A percentile compares a stretch with the other conserved stretches of the same genome.
These are phyloP conservation scores for Dothidotthia symphoricarpi DNA, from an alignment of 2,329 filamentous ascomycete genomes.

Conservation along the genomic window DNA sequence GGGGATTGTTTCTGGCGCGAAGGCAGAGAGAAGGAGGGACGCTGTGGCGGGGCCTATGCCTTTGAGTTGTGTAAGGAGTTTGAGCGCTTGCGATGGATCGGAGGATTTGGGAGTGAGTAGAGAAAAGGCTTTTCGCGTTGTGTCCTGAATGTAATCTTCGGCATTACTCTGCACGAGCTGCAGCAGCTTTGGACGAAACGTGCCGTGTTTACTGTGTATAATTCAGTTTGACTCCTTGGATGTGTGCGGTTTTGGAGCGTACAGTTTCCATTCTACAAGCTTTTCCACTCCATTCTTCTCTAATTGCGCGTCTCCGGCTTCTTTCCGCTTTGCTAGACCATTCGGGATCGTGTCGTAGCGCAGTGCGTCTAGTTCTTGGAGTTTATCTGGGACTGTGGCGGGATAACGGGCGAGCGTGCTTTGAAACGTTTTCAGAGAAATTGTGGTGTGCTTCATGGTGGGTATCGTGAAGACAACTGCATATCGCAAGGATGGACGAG, in stretches of 20 bases:
- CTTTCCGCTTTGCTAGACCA: conserved; percentile 14
- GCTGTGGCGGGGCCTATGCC: conserved; percentile 80
- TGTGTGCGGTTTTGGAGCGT: background rate
- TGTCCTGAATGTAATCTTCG: conserved; percentile 46
- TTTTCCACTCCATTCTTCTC: conserved; percentile 32
- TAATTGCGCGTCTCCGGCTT: conserved; percentile 14
- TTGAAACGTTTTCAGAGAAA: conserved; percentile 20
- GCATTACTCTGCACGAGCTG: conserved; percentile 59
- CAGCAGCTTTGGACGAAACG: conserved; percentile 49
- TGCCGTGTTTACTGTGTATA: conserved; percentile 49
- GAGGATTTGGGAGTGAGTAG: conserved; percentile 3
- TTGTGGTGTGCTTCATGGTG: conserved; percentile 2
- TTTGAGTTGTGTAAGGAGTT: conserved; percentile 59
- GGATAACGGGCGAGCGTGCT: conserved; percentile 26
- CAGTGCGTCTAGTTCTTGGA: conserved; percentile 32
- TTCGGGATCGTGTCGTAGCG: conserved; percentile 35
- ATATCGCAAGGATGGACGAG: no score
- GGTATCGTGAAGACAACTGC: no score
- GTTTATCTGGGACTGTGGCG: conserved; percentile 23
- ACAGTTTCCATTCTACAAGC: conserved; percentile 45
- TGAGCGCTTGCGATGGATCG: conserved; percentile 44
- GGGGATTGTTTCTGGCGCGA: conserved; percentile 58
- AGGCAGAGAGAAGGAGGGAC: conserved; percentile 67
- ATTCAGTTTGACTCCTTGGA: background rate
- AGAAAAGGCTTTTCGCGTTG: conserved; percentile 55